Evolutionary conservation across 2,329 filamentous ascomycete genomes (phyloP), one percentile per base, ranked within the genome.

Genomic region (Sporothrix variecibatus): DNA sequence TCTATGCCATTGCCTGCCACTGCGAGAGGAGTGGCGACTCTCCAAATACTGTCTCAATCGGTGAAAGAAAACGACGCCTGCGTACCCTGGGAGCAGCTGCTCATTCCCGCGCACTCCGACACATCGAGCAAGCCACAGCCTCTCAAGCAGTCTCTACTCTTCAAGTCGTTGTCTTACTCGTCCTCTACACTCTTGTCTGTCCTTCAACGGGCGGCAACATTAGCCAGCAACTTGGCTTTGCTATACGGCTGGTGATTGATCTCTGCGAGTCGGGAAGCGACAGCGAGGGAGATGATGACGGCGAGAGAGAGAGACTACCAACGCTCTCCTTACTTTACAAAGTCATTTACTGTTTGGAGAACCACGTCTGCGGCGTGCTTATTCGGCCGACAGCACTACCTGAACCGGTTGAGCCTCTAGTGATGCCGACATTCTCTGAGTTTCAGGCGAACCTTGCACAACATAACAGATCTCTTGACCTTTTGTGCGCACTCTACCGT

Each of bases 261-360:
- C 71, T 72, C 11, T 65, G 26, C 23, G 71, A 56, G 46, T 23
- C 60, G 2, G 46, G 62, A 2, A 53, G 26, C 40, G 71, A 72
- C n/a, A 34, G 17, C 8, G 38, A 72, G 20, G 53, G 26, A 23
- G 69, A 49, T 0, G 43, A 53, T 6, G 70, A 43, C 15, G 11
- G n/a, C 23, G 28, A 11, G 4, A 15, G 17, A 1, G 23, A 34
- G 31, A 34, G 1, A 34, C 12, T 15, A 8, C 60, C 62, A 3
- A 4, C 28, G 1, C 60, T 72, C 2, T 11, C 56, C 2, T 23
- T 58, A 6, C 71, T 72, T 11, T 72, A 72, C 46, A 67, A 58
- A 23, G 34, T 67, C 23, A 72, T 72, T 17, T 72, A 72, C 60
- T 72, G 71, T n/a, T 43, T 72, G n/a, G 71, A 72, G 34, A 67